Evolutionary conservation across 441 rosid species (phyloP), one percentile per base, ranked within the genome.

Genomic region (Jatropha podagrica): DNA sequence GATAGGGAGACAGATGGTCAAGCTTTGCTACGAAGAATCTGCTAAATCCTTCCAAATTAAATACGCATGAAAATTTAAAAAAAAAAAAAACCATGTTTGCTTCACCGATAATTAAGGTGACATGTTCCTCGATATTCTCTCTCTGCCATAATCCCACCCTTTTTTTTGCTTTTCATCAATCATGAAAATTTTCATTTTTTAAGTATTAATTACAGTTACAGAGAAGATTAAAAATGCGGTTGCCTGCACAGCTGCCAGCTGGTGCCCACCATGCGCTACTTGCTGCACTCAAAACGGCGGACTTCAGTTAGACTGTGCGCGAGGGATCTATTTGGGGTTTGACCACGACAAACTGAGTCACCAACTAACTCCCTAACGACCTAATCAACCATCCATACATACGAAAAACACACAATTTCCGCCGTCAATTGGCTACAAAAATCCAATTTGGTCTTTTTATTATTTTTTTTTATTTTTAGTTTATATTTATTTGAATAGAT

Each of bases 81-180:
- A 54, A 64, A 49, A 4, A 51, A 49, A 62, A 71, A 52, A 52
- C 20, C 81, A 72, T 32, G 27, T 55, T 42, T 73, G 20, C 62
- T 61, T 32, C 37, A 46, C 88, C 86, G 83, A 79, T 73, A 85
- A 85, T 86, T 83, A 83, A 81, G 88, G 86, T 70, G 84, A 81
- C 86, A 82, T 82, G 69, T 81, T 74, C 77, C 85, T 78, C 88
- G 69, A 54, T 71, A 73, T 77, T 76, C 81, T 61, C 77, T 12
- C 13, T 20, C 26, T 14, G 77, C 79, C 77, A 70, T 68, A 4
- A 78, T 49, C 40, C 5, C 10, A 48, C 6, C 4, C 11, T 12
- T 12, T 62, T 32, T 4, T 44, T 0, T 11, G 32, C 27, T 37
- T 37, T 44, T 65, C 65, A 54, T n/a, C 60, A 55, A 2, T 66